Evolutionary conservation across 2,329 filamentous ascomycete species (phyloP).

Genomic region (Neocucurbitaria cava): DNA sequence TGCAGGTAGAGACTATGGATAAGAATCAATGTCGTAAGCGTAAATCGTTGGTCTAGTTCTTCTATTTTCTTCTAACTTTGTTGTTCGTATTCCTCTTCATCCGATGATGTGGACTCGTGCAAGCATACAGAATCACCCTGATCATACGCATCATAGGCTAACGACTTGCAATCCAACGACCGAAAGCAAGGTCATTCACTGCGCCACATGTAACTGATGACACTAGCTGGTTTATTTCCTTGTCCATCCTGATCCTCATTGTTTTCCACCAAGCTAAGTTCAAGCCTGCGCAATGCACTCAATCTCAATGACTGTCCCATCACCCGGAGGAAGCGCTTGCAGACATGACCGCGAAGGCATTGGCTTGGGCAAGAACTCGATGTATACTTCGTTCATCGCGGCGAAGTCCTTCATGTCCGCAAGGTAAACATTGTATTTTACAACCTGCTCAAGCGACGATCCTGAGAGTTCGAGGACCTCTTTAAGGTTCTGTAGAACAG

Average conservation of each 20-base stretch:
- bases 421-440: conserved; percentile 42
- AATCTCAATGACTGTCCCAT: conserved; percentile 35
- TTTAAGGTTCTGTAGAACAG: conserved; percentile 28
- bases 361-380: conserved; percentile 32
- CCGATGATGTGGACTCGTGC: no score
- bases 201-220: no score
- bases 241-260: background rate
- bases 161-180: no score
- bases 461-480: conserved; percentile 34
- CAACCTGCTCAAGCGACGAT: conserved; percentile 36
- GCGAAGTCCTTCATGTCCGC: conserved; percentile 40
- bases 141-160: no score
- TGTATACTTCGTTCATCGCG: conserved; percentile 40
- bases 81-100: no score
- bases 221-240: no score
- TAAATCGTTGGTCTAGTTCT: no score
- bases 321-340: conserved; percentile 27
- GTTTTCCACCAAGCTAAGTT: background rate
- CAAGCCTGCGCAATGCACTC: conserved; percentile 34
- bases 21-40: no score
- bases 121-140: no score
- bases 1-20: no score
- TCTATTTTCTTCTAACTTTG: no score
- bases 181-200: no score
- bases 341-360: conserved; percentile 28